Evolutionary conservation across 441 rosid genomes (phyloP), one percentile per base, ranked within the genome.

Genomic region (Pelargonium australe): DNA sequence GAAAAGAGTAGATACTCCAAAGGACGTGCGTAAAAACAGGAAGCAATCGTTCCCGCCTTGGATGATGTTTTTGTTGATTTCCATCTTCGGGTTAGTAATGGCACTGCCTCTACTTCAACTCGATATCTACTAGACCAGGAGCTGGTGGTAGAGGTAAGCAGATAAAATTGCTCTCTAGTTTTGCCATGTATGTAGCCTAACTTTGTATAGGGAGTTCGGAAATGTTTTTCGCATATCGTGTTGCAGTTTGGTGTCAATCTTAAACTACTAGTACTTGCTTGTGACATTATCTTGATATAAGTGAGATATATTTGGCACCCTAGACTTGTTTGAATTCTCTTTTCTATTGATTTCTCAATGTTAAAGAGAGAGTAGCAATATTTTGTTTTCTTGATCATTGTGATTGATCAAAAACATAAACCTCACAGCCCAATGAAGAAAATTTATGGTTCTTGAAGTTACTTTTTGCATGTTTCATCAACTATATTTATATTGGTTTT

Each of bases 81-180:
- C 98, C 4, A 82, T 90, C 74, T 87, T 90, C 51, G 97, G 99
- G 41, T 70, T 92, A 14, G 94, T 92, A 64, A 95, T 95, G 99
- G 94, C 98, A 0, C 80, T 95, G 78, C 98, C 99, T 43, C 79
- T 95, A 74, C 97, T 95, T 70, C 98, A 95, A 75, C 92, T 70
- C 90, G 80, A 89, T 65, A 58, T 53, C 16, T 14, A 12, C n/a
- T n/a, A 65, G 69, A 57, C 61, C 23, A 31, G 23, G 12, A 60
- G 67, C 55, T 65, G 70, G 66, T 13, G 66, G 55, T 72, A 72
- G 65, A 43, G 71, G 57, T 78, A 72, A 71, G 80, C 60, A n/a
- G 60, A 53, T 14, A 14, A 14, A 14, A 14, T 37, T 37, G 41
- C 60, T 53, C 60, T 53, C 16, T 53, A 53, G 60, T 53, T 53